phyloP scores from a whole-genome alignment of 345 rosid species.

The Salix exigua region DNA sequence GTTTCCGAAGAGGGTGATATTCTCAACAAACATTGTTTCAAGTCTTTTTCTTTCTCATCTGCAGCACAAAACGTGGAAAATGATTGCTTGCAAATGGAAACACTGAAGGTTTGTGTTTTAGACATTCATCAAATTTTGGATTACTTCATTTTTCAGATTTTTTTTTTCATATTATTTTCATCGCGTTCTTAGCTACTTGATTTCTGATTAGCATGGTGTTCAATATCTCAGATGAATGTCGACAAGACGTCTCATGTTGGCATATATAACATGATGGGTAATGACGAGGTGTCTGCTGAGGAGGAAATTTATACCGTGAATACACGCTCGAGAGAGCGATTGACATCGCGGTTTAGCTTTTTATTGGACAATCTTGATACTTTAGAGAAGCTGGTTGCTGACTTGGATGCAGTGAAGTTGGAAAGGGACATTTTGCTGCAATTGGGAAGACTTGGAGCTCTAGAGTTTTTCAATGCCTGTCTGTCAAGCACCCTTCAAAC shows the following conservation, averaged over 20 bases:
- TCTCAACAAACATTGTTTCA: constrained; percentile 28
- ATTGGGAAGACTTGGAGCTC: constrained; percentile 62
- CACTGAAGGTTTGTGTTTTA: constrained; percentile 33
- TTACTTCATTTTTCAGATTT: background rate
- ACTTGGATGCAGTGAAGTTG: constrained; percentile 41
- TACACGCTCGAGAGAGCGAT: constrained; percentile 16
- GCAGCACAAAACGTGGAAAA: constrained; percentile 33
- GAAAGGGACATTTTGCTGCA: constrained; percentile 64
- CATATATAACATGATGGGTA: constrained; percentile 7
- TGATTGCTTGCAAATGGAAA: constrained; percentile 31
- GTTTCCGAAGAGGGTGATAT: constrained; percentile 37
- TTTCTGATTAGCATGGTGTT: constrained; percentile 1
- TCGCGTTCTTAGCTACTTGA: background rate
- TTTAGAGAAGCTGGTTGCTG: constrained; percentile 55
- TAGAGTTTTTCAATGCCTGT: constrained; percentile 42
- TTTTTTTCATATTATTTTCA: background rate
- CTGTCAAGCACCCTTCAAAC: constrained; percentile 38
- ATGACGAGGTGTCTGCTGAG: background rate
- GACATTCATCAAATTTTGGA: background rate
- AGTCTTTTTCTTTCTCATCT: constrained; percentile 34
- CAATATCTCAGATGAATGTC: constrained; percentile 29
- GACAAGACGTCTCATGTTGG: constrained; percentile 25
- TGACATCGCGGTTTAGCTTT: constrained; percentile 40
- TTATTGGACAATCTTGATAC: constrained; percentile 62
- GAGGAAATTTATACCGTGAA: constrained; percentile 10